Evolutionary conservation across 805 yeast species (phyloP), one percentile per base, ranked within the genome.

Genomic region (Myxozyma mucilagina): DNA sequence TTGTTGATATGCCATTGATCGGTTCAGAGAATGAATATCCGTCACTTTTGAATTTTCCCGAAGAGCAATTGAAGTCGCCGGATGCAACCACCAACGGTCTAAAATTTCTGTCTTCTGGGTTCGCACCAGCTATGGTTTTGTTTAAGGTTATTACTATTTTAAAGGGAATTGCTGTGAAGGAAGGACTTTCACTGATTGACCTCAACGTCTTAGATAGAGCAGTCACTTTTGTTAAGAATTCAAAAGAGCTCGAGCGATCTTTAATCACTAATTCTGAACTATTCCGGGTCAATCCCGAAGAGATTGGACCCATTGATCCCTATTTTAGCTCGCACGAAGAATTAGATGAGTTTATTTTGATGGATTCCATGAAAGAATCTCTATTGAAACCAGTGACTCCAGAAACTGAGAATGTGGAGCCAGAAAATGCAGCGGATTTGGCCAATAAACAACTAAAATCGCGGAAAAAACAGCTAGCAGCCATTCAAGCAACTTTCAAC

Each of bases 101-200:
- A 53, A 34, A 43, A 20, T 54, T 53, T 13, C 24, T 61, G 14
- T 57, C 65, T 10, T 36, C 53, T 1, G 62, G 60, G 1, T 20
- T 58, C 7, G 31, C 59, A 16, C 36, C 59, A 5, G 54, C 65
- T 4, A 35, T 42, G 42, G 36, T 45, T 24, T n/a, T 61, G 50
- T 51, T 54, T 18, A 55, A 49, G 32, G 18, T 50, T n/a, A 41
- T 57, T 3, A 50, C 43, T 5, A 36, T 39, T 14, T 42, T 61
- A n/a, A 61, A 61, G 41, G 65, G 65, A n/a, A 16, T 57, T 29
- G 58, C 58, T 57, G 51, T 48, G 4, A 41, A 42, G n/a, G 61
- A 61, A 31, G 36, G 38, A 10, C n/a, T 38, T n/a, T 20, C 16
- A 4, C 16, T 32, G n/a, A 61, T 57, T 20, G 50, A 41, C 35